Evolutionary conservation across 2,329 filamentous ascomycete genomes (phyloP).

Genomic region (Pseudogymnoascus sp.): DNA sequence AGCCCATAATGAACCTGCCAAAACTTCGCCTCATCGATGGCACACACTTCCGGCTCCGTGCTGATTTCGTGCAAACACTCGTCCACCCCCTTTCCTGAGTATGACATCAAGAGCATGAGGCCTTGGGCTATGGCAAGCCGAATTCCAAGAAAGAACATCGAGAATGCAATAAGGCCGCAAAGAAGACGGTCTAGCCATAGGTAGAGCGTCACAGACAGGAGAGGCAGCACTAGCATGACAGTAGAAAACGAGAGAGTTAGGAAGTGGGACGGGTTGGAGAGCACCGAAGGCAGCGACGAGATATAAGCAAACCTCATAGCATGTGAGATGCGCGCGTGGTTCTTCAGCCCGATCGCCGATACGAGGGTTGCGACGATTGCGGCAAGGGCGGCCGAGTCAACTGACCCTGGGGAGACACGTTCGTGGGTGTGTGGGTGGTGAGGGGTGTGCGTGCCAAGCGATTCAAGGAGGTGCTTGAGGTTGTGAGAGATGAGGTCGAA

Average conservation of each 20-base stretch:
- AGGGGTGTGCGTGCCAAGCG: constrained; percentile 57
- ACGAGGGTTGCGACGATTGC: constrained; percentile 77
- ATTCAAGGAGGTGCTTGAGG: constrained; percentile 83
- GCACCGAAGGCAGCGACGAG: constrained; percentile 70
- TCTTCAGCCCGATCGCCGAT: constrained; percentile 78
- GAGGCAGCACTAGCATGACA: constrained; percentile 69
- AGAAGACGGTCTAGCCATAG: constrained; percentile 75
- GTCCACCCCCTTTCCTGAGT: constrained; percentile 33
- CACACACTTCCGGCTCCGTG: constrained; percentile 63
- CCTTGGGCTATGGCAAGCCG: constrained; percentile 80
- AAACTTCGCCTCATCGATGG: constrained; percentile 84
- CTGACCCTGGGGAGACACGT: constrained; percentile 60
- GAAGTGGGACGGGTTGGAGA: constrained; percentile 92
- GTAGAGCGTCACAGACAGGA: constrained; percentile 74
- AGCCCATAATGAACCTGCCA: constrained; percentile 98
- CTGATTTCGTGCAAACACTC: constrained; percentile 80
- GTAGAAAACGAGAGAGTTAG: constrained; percentile 81
- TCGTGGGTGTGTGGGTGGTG: constrained; percentile 63
- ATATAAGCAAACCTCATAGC: constrained; percentile 83
- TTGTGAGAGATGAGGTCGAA: constrained; percentile 93
- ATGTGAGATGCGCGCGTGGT: constrained; percentile 85
- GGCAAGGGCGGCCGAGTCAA: constrained; percentile 73
- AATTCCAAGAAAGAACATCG: constrained; percentile 82
- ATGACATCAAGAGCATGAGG: constrained; percentile 93
- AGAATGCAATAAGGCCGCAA: constrained; percentile 69